Evolutionary conservation across 352 stramenopile species (phyloP).

Genomic region (Globisporangium uncinulatum): DNA sequence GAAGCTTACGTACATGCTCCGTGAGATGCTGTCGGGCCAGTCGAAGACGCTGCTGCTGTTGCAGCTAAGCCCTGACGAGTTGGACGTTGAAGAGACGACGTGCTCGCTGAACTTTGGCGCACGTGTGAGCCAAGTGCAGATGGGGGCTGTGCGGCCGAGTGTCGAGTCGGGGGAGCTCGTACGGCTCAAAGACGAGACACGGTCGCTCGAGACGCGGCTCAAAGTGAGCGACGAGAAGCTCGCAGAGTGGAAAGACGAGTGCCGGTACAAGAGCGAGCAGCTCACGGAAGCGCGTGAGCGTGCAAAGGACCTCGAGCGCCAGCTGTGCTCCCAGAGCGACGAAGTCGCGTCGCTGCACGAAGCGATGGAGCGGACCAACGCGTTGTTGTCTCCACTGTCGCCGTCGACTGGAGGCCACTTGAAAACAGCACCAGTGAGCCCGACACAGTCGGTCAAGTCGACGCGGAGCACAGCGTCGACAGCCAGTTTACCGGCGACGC

Average conservation of each 20-base stretch:
- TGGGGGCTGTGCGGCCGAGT: constrained; percentile 77
- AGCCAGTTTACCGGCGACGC: constrained; percentile 17
- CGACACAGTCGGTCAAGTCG: constrained; percentile 38
- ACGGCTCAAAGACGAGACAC: constrained; percentile 64
- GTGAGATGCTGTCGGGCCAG: constrained; percentile 85
- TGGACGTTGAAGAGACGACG: constrained; percentile 83
- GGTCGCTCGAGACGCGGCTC: constrained; percentile 31
- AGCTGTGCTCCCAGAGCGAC: constrained; percentile 38
- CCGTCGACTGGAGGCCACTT: neutral
- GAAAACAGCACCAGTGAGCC: constrained; percentile 20
- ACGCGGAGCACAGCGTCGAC: constrained; percentile 38
- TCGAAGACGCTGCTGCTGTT: constrained; percentile 93
- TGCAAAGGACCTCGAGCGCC: constrained; percentile 36
- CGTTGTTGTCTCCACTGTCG: constrained; percentile 9
- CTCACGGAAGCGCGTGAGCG: constrained; percentile 32
- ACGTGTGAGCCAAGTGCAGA: constrained; percentile 86
- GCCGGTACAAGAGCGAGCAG: constrained; percentile 40
- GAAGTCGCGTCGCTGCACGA: constrained; percentile 20
- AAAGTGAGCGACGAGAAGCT: constrained; percentile 24
- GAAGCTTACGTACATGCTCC: constrained; percentile 93
- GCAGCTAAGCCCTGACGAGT: constrained; percentile 76
- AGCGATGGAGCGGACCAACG: constrained; percentile 19
- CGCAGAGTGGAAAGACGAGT: constrained; percentile 39
- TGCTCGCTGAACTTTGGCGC: constrained; percentile 89
- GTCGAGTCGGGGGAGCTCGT: constrained; percentile 76